Percentiles rank a stretch among this genome's conserved stretches.
Evolutionary conservation across 1,139 yeast genomes (phyloP).

Genomic region (Saccharomyces hybrid): DNA sequence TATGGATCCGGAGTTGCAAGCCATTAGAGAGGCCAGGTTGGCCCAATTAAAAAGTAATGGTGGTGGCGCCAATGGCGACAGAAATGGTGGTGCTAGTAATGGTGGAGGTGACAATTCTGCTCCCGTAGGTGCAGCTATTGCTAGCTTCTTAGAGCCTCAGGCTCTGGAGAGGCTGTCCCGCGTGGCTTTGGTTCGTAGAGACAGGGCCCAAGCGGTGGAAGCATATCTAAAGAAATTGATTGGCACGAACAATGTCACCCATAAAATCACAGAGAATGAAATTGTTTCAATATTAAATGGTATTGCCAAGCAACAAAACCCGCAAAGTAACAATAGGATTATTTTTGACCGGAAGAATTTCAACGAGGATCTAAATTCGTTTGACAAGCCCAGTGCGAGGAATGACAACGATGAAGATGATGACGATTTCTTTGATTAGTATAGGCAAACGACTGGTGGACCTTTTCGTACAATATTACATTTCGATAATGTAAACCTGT

Average conservation of each 20-base stretch:
- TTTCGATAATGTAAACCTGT: neutral
- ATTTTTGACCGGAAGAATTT: slow-evolving; percentile 42
- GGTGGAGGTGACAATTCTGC: slow-evolving; percentile 14
- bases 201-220: slow-evolving; percentile 86
- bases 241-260: slow-evolving; percentile 68
- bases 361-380: slow-evolving; percentile 21
- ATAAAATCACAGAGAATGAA: slow-evolving; percentile 69
- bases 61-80: slow-evolving; percentile 25
- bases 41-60: slow-evolving; percentile 65
- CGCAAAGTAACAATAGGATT: slow-evolving; percentile 54
- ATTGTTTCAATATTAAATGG: slow-evolving; percentile 78
- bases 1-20: slow-evolving; percentile 70
- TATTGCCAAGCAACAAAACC: slow-evolving; percentile 69
- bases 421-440: slow-evolving; percentile 39
- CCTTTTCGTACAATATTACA: neutral
- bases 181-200: slow-evolving; percentile 83
- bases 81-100: slow-evolving; percentile 8
- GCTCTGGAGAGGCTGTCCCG: slow-evolving; percentile 87
- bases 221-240: slow-evolving; percentile 65
- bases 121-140: slow-evolving; percentile 35
- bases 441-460: neutral
- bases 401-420: slow-evolving; percentile 28
- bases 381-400: slow-evolving; percentile 28
- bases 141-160: slow-evolving; percentile 66
- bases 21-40: slow-evolving; percentile 81